These are phyloP conservation scores for Phytophthora hybrid DNA, from an alignment of 352 stramenopile genomes.

Conservation along the genomic window DNA sequence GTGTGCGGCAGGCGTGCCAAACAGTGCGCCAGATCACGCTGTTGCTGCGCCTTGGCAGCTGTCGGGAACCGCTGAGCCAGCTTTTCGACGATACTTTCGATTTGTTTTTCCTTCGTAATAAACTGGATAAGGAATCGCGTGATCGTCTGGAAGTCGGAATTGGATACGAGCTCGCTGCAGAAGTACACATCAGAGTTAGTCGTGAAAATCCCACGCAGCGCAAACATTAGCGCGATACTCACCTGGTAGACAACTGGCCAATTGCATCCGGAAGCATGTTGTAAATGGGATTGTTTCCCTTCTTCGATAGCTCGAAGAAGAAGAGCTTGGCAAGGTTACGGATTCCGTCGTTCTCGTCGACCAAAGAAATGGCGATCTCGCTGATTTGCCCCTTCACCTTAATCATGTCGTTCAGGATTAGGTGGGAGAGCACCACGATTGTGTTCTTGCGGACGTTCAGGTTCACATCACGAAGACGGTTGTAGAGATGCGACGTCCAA, in stretches of 20 bases:
- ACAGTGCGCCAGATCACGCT: constrained; percentile 95
- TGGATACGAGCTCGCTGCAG: constrained; percentile 77
- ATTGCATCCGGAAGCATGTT: constrained; percentile 99
- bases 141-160: constrained; percentile 93
- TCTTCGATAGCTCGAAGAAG: constrained; percentile 97
- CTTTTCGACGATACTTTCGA: constrained; percentile 91
- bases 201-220: background rate
- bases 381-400: constrained; percentile 98
- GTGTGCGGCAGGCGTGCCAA: constrained; percentile 94
- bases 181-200: constrained; percentile 7
- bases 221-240: background rate
- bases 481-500: constrained; percentile 97
- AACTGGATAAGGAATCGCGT: constrained; percentile 97
- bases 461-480: constrained; percentile 92
- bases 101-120: constrained; percentile 96
- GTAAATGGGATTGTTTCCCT: constrained; percentile 98
- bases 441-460: constrained; percentile 95
- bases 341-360: constrained; percentile 94
- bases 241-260: constrained; percentile 90
- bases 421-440: constrained; percentile 97
- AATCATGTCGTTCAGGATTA: constrained; percentile 99
- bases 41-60: constrained; percentile 69
- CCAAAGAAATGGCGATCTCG: constrained; percentile 96
- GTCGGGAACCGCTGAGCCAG: constrained; percentile 94
- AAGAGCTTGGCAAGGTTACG: constrained; percentile 95